These are phyloP conservation scores for Beta corolliflora DNA, from an alignment of 179 eudicot genomes.

Conservation along the genomic window DNA sequence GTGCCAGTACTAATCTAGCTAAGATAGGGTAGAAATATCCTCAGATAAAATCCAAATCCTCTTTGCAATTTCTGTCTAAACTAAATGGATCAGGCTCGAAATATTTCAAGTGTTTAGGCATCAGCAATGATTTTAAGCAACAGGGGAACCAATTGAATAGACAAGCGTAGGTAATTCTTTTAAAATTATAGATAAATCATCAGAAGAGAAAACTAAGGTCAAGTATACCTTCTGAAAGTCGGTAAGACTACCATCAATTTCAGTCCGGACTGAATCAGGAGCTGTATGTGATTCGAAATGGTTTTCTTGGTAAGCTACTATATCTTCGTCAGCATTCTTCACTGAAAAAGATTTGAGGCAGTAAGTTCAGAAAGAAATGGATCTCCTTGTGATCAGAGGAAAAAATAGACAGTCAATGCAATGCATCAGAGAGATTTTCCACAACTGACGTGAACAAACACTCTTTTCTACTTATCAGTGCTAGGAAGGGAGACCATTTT, in stretches of 20 bases:
- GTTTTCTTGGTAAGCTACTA: conserved; percentile 4
- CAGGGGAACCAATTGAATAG: neutral
- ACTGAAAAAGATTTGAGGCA: conserved; percentile 30
- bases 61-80: neutral
- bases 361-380: conserved; percentile 22
- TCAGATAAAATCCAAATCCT: neutral
- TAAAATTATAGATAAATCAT: neutral
- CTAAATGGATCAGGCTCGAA: neutral
- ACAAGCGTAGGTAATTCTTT: neutral
- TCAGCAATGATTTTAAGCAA: neutral
- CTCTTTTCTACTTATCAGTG: neutral
- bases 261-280: conserved; percentile 38
- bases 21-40: neutral
- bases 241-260: conserved; percentile 36
- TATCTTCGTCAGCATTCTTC: conserved; percentile 23
- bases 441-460: neutral
- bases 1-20: neutral
- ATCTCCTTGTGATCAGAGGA: neutral
- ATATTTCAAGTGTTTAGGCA: neutral
- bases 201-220: neutral
- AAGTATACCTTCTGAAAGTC: conserved; percentile 49
- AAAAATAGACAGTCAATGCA: neutral
- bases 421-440: neutral
- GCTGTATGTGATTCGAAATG: conserved; percentile 7
- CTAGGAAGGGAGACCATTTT: neutral